Base-by-base conservation (phyloP, 2,329 filamentous ascomycete genomes). In the Lasiodiplodia citricola region DNA sequence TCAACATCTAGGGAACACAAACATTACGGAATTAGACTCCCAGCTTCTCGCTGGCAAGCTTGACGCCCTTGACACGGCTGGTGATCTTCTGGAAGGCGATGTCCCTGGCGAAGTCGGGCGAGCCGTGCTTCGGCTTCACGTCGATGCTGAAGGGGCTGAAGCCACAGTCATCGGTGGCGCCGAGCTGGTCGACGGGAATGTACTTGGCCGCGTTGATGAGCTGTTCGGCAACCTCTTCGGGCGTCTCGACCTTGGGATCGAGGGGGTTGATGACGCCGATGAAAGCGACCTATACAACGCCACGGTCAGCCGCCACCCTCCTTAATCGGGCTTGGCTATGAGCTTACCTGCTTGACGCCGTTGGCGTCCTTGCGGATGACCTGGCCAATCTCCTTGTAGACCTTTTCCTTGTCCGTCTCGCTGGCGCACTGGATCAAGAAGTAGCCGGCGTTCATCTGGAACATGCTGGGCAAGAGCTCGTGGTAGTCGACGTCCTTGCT, bases 361-460 rank as follows among this genome's bases (percentile, higher is more conserved):
- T 76, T 70, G 38, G 76, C 76, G 35, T 77, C 74, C 16, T 71
- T 70, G 8, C 74, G 73, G 47, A 77, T 76, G 25, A 69, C 68
- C 62, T 75, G 56, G 5, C 76, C 75, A 44, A 75, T 76, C 37
- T 76, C 71, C 57, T 74, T 70, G 69, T 77, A 78, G 23, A 78
- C 73, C 47, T 70, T 69, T 28, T 74, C 69, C 58, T 75, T 78
- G 58, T 77, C 73, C 25, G 71, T 69, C 69, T 78, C 76, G 14
- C 70, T 74, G 25, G 76, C 72, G 44, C 73, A 70, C 62, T 77
- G 76, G 64, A 78, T 76, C 16, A 79, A 69, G 71, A 78, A 78
- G 70, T 79, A 79, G 7, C 77, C 77, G 2, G 77, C 77, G 60
- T 79, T 77, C 68, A 79, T 77, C 65, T 74, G 71, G 69, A 79